Conservation (phyloP, 208 protist species). For the Wallacemonas sp. region DNA sequence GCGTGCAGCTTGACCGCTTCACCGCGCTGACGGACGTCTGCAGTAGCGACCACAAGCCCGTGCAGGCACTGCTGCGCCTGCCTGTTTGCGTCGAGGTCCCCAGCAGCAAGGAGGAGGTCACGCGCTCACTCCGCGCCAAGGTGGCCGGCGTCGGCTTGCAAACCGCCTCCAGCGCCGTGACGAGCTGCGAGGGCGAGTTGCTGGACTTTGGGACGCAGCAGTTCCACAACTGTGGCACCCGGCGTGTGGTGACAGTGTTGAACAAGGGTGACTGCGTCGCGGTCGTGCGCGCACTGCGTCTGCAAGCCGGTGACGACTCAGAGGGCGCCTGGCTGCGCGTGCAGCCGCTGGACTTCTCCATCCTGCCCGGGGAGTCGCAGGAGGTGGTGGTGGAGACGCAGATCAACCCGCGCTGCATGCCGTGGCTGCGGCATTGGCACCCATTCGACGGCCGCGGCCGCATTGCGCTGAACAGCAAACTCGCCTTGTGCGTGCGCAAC, state of each 20-base stretch:
- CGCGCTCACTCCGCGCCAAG: constrained; percentile 43
- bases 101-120: constrained; percentile 52
- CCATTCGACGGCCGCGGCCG: constrained; percentile 57
- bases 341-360: constrained; percentile 49
- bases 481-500: constrained; percentile 66
- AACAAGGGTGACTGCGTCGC: constrained; percentile 79
- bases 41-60: constrained; percentile 88
- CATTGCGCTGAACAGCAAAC: constrained; percentile 45
- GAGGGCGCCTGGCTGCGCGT: constrained; percentile 78
- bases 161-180: constrained; percentile 45
- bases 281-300: constrained; percentile 62
- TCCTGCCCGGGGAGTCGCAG: constrained; percentile 72
- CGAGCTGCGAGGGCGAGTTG: constrained; percentile 25
- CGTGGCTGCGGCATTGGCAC: constrained; percentile 63
- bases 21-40: constrained; percentile 49
- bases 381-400: constrained; percentile 57
- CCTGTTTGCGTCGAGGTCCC: constrained; percentile 70
- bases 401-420: constrained; percentile 59
- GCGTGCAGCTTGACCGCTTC: constrained; percentile 46
- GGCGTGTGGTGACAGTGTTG: constrained; percentile 42
- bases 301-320: constrained; percentile 36
- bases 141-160: constrained; percentile 45
- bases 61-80: constrained; percentile 58
- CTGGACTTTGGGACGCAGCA: constrained; percentile 69
- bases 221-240: constrained; percentile 49